These are phyloP conservation scores for Priceomyces melissophilus DNA, from an alignment of 805 yeast genomes.

Conservation along the genomic window DNA sequence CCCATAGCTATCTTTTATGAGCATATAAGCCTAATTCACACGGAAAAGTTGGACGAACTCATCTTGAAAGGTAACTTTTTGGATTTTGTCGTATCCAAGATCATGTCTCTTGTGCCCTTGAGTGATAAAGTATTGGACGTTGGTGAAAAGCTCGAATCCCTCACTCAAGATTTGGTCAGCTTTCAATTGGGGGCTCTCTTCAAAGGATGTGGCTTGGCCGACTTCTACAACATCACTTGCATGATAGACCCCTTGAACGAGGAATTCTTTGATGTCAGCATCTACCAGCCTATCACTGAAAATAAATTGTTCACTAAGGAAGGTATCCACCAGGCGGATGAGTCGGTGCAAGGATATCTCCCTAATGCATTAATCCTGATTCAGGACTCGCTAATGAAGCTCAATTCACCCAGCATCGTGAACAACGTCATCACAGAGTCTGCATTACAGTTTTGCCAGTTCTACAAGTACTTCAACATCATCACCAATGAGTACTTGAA, in stretches of 20 bases:
- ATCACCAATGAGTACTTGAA: constrained; percentile 37
- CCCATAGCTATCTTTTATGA: constrained; percentile 40
- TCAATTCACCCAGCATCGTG: constrained; percentile 62
- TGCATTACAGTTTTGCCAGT: constrained; percentile 46
- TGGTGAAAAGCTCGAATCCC: constrained; percentile 29
- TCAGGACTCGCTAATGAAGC: constrained; percentile 51
- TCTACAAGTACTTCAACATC: constrained; percentile 38
- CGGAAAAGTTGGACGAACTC: constrained; percentile 30
- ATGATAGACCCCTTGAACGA: constrained; percentile 69
- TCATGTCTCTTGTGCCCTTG: constrained; percentile 45
- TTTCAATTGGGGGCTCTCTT: constrained; percentile 49
- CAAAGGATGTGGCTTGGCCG: constrained; percentile 50
- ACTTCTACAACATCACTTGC: constrained; percentile 60
- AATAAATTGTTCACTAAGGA: constrained; percentile 52
- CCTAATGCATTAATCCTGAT: constrained; percentile 61
- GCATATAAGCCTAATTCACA: constrained; percentile 19
- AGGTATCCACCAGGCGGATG: constrained; percentile 41
- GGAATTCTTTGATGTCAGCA: constrained; percentile 54
- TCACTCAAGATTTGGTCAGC: constrained; percentile 38
- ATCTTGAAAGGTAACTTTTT: constrained; percentile 56
- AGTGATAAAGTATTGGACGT: constrained; percentile 32
- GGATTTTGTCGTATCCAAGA: constrained; percentile 54
- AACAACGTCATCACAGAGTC: constrained; percentile 53
- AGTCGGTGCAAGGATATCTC: constrained; percentile 46
- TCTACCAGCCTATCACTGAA: constrained; percentile 64